Evolutionary conservation across 169 alveolate genomes (phyloP).

Genomic region (Eimeria necatrix): DNA sequence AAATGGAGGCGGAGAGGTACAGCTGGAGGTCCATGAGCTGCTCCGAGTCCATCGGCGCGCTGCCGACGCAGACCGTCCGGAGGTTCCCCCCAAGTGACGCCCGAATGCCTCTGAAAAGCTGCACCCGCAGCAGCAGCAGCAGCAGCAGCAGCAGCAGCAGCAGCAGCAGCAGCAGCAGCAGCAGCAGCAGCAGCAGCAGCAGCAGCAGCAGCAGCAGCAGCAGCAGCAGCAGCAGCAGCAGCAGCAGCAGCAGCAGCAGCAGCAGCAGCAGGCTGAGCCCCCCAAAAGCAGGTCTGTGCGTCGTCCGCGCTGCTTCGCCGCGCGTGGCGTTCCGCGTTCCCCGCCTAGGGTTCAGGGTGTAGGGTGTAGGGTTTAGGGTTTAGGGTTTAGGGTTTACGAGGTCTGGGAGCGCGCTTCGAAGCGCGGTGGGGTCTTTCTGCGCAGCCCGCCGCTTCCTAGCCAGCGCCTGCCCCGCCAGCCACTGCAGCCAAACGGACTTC

Average conservation of each 20-base stretch:
- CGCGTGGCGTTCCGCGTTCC: too few species aligned
- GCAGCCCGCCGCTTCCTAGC: background rate
- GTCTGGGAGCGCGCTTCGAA: slow-evolving; percentile 36
- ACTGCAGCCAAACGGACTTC: slow-evolving; percentile 32
- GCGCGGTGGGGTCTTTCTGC: background rate
- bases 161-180: too few species aligned
- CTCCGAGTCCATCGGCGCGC: slow-evolving; percentile 76
- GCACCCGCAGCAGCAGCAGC: too few species aligned
- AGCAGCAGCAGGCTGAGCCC: too few species aligned
- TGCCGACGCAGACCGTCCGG: slow-evolving; percentile 60
- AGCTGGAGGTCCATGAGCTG: slow-evolving; percentile 57
- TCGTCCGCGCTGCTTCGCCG: too few species aligned
- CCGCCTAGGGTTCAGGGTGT: too few species aligned
- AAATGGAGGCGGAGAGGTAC: slow-evolving; percentile 30
- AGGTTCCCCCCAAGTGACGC: slow-evolving; percentile 68
- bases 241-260: too few species aligned
- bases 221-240: too few species aligned
- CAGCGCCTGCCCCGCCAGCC: slow-evolving; percentile 63
- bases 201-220: too few species aligned
- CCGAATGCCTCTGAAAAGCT: slow-evolving; percentile 64
- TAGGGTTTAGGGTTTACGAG: slow-evolving; percentile 55
- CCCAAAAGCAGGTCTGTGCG: too few species aligned
- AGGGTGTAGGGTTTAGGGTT: too few species aligned
- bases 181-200: too few species aligned
- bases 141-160: background rate